Evolutionary conservation across 2,329 filamentous ascomycete genomes (phyloP).

Genomic region (Pseudogymnoascus pannorum): DNA sequence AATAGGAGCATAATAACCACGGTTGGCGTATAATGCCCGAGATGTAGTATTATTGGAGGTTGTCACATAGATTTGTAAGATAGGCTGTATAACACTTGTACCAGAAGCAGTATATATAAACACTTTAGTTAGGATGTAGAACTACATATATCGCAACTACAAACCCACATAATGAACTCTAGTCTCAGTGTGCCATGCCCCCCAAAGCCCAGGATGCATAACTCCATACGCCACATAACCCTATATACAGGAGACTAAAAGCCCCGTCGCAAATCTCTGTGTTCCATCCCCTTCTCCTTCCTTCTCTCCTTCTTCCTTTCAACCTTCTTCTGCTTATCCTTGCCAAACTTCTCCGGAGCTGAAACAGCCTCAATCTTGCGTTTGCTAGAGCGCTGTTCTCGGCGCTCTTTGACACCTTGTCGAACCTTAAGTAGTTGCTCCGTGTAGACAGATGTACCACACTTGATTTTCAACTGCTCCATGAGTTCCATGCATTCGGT

Average conservation of each 20-base stretch:
- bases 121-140: constrained; percentile 10
- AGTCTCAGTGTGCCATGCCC: not conserved
- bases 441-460: constrained; percentile 77
- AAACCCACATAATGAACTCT: constrained; percentile 3
- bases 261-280: constrained; percentile 53
- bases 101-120: constrained; percentile 1
- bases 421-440: constrained; percentile 64
- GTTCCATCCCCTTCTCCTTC: constrained; percentile 69
- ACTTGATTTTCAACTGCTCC: constrained; percentile 73
- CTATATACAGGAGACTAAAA: constrained; percentile 10
- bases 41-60: not conserved
- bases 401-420: constrained; percentile 60
- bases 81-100: constrained; percentile 7
- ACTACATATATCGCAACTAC: constrained; percentile 5
- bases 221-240: not conserved
- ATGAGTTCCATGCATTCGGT: constrained; percentile 69
- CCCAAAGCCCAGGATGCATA: not conserved
- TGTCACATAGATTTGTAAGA: constrained; percentile 5
- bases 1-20: not conserved
- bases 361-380: constrained; percentile 81
- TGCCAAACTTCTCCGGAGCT: constrained; percentile 69
- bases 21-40: not conserved
- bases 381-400: constrained; percentile 72
- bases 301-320: constrained; percentile 77
- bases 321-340: constrained; percentile 74